These are phyloP conservation scores for Boletus rubropictus DNA, from an alignment of 768 basidiomycete species.

Conservation along the genomic window DNA sequence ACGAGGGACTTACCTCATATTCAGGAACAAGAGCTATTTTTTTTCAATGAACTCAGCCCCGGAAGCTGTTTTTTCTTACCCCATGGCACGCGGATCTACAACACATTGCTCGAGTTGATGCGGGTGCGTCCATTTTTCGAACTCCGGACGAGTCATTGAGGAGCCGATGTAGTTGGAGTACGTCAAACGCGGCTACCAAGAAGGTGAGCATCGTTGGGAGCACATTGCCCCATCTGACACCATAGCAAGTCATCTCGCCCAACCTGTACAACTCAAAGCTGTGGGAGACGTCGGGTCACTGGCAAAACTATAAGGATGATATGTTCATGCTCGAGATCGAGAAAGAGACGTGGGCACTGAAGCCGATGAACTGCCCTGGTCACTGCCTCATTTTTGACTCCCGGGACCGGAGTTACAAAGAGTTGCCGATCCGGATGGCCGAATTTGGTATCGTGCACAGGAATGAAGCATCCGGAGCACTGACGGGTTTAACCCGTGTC, in stretches of 20 bases:
- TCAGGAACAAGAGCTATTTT: slow-evolving; percentile 94
- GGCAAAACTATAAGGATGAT: slow-evolving; percentile 96
- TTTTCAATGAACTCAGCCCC: slow-evolving; percentile 95
- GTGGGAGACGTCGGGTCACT: slow-evolving; percentile 98
- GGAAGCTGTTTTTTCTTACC: slow-evolving; percentile 97
- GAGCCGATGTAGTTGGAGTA: slow-evolving; percentile 65
- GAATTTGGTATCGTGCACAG: slow-evolving; percentile 97
- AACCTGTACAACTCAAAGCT: slow-evolving; percentile 96
- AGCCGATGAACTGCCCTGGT: slow-evolving; percentile 99
- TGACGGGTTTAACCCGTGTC: slow-evolving; percentile 90
- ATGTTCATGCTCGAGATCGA: slow-evolving; percentile 96
- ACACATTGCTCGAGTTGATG: slow-evolving; percentile 85
- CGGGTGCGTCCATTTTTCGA: slow-evolving; percentile 48
- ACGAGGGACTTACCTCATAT: slow-evolving; percentile 2
- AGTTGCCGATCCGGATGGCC: slow-evolving; percentile 95
- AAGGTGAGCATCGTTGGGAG: slow-evolving; percentile 45
- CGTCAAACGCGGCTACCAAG: slow-evolving; percentile 91
- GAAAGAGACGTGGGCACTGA: slow-evolving; percentile 92
- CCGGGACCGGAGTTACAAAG: slow-evolving; percentile 88
- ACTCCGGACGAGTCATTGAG: slow-evolving; percentile 4
- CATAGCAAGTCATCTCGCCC: slow-evolving; percentile 78
- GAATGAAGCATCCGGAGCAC: slow-evolving; percentile 92
- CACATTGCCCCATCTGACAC: slow-evolving; percentile 6
- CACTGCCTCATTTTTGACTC: slow-evolving; percentile 96
- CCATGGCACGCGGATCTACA: slow-evolving; percentile 95